These are phyloP conservation scores for Pseudomonodictys pantanalensis DNA, from an alignment of 495 filamentous ascomycete species.

Conservation along the genomic window DNA sequence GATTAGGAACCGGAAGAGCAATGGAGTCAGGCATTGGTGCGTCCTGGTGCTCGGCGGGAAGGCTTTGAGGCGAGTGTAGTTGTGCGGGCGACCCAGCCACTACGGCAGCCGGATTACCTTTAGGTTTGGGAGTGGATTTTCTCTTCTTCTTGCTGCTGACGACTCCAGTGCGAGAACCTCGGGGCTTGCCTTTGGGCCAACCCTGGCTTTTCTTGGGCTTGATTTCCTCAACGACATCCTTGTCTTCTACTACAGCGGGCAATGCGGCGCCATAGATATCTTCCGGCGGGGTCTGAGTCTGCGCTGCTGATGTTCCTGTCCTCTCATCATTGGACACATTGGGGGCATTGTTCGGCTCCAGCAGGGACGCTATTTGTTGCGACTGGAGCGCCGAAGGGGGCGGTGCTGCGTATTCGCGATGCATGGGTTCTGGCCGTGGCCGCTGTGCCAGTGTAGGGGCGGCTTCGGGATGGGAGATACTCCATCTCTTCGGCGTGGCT, in stretches of 20 bases:
- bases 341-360: too few relatives aligned
- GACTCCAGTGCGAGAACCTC: constrained; percentile 31
- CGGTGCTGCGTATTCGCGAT: neutral
- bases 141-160: constrained; percentile 30
- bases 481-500: constrained; percentile 11
- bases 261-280: constrained; percentile 1
- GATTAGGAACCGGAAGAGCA: neutral
- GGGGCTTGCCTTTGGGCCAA: constrained; percentile 44
- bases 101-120: neutral
- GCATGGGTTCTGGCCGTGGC: neutral
- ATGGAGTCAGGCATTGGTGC: neutral
- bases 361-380: too few relatives aligned
- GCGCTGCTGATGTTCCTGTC: constrained; percentile 9
- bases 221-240: constrained; percentile 18
- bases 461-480: constrained; percentile 8
- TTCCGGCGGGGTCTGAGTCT: constrained; percentile 38
- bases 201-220: constrained; percentile 36
- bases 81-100: constrained; percentile 16
- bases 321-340: too few relatives aligned
- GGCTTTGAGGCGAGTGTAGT: constrained; percentile 33
- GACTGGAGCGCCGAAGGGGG: too few relatives aligned
- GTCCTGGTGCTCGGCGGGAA: constrained; percentile 21
- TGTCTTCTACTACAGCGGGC: constrained; percentile 2
- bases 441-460: neutral
- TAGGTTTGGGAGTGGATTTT: constrained; percentile 24